Evolutionary conservation across 2,329 filamentous ascomycete species (phyloP).

Genomic region (Nemania serpens): DNA sequence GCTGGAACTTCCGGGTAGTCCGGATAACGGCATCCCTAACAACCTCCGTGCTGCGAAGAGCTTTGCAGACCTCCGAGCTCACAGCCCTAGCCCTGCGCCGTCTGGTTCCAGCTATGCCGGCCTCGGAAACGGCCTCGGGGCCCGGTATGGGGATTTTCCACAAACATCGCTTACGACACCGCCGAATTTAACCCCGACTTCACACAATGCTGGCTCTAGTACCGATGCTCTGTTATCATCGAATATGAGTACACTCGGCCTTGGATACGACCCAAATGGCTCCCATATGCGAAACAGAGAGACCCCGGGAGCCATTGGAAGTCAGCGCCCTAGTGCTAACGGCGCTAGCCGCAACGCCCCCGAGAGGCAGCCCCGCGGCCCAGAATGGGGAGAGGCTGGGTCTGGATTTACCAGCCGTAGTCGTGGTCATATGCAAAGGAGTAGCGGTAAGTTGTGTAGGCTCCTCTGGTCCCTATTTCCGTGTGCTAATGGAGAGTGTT

Average conservation of each 20-base stretch:
- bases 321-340: constrained; percentile 62
- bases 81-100: constrained; percentile 89
- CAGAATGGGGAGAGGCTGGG: constrained; percentile 61
- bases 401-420: constrained; percentile 58
- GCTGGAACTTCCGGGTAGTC: constrained; percentile 86
- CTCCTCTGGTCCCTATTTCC: neutral
- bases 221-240: constrained; percentile 41
- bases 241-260: constrained; percentile 50
- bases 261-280: constrained; percentile 55
- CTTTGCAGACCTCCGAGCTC: constrained; percentile 92
- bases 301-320: constrained; percentile 66
- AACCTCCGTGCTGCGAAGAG: constrained; percentile 94
- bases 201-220: constrained; percentile 41
- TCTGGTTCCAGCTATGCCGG: constrained; percentile 81
- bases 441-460: constrained; percentile 57
- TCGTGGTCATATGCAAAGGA: constrained; percentile 64
- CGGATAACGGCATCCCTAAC: constrained; percentile 67
- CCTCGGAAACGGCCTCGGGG: constrained; percentile 54
- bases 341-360: constrained; percentile 53
- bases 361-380: constrained; percentile 67
- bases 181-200: constrained; percentile 43
- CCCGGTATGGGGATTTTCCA: constrained; percentile 42
- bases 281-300: constrained; percentile 49
- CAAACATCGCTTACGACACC: constrained; percentile 41
- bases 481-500: constrained; percentile 9